Conservation (phyloP, 2,329 filamentous ascomycete species). For the Pseudogymnoascus sp. region DNA sequence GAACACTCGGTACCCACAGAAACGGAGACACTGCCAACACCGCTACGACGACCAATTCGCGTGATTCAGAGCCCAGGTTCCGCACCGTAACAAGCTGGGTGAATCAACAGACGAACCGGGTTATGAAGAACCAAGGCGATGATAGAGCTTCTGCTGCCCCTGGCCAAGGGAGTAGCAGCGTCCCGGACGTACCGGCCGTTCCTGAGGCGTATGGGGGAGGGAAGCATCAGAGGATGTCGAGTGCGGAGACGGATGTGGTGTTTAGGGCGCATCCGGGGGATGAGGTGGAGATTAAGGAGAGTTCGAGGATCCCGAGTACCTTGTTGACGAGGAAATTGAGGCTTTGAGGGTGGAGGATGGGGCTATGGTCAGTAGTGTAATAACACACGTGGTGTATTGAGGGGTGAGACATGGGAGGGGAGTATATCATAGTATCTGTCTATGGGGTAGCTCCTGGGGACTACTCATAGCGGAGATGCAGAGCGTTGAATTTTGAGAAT, state of each 20-base stretch:
- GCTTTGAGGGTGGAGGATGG: slow-evolving; percentile 11
- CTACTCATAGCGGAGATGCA: neutral
- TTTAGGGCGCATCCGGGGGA: slow-evolving; percentile 27
- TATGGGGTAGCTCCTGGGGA: neutral
- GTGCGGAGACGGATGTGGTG: slow-evolving; percentile 21
- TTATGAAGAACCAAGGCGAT: slow-evolving; percentile 38
- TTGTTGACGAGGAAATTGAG: slow-evolving; percentile 25
- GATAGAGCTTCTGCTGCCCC: slow-evolving; percentile 16
- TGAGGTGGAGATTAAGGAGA: slow-evolving; percentile 21
- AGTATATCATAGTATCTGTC: neutral
- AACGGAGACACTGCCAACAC: slow-evolving; percentile 27
- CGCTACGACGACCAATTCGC: slow-evolving; percentile 24
- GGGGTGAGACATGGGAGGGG: neutral
- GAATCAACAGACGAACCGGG: slow-evolving; percentile 49
- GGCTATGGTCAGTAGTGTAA: neutral
- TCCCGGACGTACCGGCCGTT: slow-evolving; percentile 20
- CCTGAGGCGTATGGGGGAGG: slow-evolving; percentile 12
- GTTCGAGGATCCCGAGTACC: slow-evolving; percentile 24
- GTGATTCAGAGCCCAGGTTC: slow-evolving; percentile 40
- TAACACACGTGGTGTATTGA: neutral
- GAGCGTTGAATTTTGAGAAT: neutral
- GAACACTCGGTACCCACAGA: slow-evolving; percentile 11
- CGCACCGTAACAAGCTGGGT: slow-evolving; percentile 55
- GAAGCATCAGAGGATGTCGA: slow-evolving; percentile 21
- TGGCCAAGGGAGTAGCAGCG: slow-evolving; percentile 24